These are phyloP conservation scores for Symmetrospora coprosmae DNA, from an alignment of 768 basidiomycete species.

Conservation along the genomic window DNA sequence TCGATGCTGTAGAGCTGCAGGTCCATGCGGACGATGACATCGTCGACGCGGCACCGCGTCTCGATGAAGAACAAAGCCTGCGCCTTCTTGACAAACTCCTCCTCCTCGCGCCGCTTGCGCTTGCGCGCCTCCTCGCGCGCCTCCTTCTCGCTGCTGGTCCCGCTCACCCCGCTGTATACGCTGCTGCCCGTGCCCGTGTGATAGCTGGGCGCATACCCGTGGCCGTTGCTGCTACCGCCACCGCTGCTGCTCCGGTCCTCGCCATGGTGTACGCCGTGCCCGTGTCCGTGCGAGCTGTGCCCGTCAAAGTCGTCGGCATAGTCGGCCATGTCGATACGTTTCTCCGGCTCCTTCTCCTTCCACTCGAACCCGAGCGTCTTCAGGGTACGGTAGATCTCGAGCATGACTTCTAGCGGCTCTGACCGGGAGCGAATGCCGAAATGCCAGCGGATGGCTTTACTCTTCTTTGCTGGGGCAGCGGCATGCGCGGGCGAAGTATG, in stretches of 20 bases:
- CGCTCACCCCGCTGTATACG: slow-evolving; percentile 49
- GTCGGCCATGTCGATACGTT: slow-evolving; percentile 37
- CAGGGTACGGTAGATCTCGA: slow-evolving; percentile 89
- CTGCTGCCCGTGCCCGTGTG: too few species aligned
- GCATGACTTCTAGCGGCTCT: slow-evolving; percentile 91
- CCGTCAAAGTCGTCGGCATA: slow-evolving; percentile 33
- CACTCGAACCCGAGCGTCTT: slow-evolving; percentile 89
- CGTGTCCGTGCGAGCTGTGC: slow-evolving; percentile 35
- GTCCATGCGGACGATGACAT: slow-evolving; percentile 94
- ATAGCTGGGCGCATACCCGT: too few species aligned
- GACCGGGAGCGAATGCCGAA: slow-evolving; percentile 83
- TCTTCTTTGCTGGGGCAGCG: slow-evolving; percentile 44
- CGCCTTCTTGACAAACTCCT: slow-evolving; percentile 39
- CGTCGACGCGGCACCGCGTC: slow-evolving; percentile 72
- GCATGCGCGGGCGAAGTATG: slow-evolving; percentile 19
- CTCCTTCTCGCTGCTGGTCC: slow-evolving; percentile 57
- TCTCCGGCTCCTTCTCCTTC: slow-evolving; percentile 70
- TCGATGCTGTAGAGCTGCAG: slow-evolving; percentile 94
- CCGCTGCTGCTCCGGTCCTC: not conserved
- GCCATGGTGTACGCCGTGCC: not conserved
- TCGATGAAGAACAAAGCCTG: slow-evolving; percentile 75
- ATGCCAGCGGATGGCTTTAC: slow-evolving; percentile 79
- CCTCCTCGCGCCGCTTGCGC: slow-evolving; percentile 32
- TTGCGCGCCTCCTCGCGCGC: slow-evolving; percentile 36
- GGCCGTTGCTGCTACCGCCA: slow-evolving; percentile 24